Conservation (phyloP, 2,329 filamentous ascomycete genomes). For the Sarocladiaceae sp. region DNA sequence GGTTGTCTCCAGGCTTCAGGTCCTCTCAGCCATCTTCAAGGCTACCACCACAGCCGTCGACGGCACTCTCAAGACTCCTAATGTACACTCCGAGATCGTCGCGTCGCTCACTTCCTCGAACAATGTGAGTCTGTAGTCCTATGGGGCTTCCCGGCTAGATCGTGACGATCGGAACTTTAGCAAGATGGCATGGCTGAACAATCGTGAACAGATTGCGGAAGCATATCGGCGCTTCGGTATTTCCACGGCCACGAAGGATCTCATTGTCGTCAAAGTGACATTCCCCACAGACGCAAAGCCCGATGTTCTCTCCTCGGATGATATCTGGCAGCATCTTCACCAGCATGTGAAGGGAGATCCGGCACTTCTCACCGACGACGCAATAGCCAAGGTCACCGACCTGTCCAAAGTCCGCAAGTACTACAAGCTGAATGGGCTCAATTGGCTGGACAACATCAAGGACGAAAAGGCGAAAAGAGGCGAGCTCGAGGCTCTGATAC, state of each 20-base stretch:
- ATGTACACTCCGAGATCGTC: constrained; percentile 85
- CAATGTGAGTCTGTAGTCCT: constrained; percentile 49
- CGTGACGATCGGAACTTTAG: too few species aligned
- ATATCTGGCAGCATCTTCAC: constrained; percentile 53
- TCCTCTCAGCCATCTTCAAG: constrained; percentile 69
- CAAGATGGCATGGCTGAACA: background rate
- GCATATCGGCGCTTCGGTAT: constrained; percentile 87
- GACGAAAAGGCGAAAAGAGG: constrained; percentile 36
- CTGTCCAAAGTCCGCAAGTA: constrained; percentile 68
- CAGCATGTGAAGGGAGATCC: constrained; percentile 55
- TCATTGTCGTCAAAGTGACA: constrained; percentile 82
- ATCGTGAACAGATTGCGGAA: constrained; percentile 66
- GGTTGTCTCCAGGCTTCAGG: constrained; percentile 66
- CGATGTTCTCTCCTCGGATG: constrained; percentile 35
- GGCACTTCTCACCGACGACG: constrained; percentile 55
- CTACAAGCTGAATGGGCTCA: constrained; percentile 71
- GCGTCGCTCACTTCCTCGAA: constrained; percentile 73
- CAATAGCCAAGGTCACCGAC: constrained; percentile 56
- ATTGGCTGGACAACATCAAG: constrained; percentile 39
- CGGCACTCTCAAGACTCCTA: constrained; percentile 65
- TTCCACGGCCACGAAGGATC: constrained; percentile 57
- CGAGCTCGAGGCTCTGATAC: constrained; percentile 61
- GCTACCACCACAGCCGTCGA: constrained; percentile 62
- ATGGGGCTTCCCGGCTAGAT: background rate
- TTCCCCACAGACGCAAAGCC: background rate